These are phyloP conservation scores for Fusarium decemcellulare DNA, from an alignment of 2,329 filamentous ascomycete species.

Conservation along the genomic window DNA sequence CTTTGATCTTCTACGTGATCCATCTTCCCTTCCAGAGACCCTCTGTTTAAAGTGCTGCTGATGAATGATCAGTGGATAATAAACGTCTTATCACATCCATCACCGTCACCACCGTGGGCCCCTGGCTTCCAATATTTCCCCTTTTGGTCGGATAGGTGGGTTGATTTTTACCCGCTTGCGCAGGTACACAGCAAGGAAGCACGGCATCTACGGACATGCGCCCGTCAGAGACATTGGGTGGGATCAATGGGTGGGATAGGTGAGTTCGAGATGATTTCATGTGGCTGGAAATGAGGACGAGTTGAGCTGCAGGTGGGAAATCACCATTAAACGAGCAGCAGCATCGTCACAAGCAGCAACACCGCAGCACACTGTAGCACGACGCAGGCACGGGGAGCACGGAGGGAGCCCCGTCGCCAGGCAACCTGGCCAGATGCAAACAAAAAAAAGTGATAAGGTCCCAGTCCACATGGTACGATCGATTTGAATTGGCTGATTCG, in stretches of 20 bases:
- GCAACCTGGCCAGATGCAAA: constrained; percentile 25
- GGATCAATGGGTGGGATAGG: constrained; percentile 13
- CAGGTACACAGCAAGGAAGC: constrained; percentile 32
- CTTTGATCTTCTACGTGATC: neutral
- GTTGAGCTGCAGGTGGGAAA: constrained; percentile 13
- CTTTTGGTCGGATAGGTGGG: constrained; percentile 13
- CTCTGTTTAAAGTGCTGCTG: too few relatives aligned
- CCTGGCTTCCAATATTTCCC: constrained; percentile 12
- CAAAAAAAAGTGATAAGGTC: constrained; percentile 18
- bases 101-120: constrained; percentile 5
- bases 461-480: constrained; percentile 34
- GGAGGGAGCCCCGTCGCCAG: constrained; percentile 26
- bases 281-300: constrained; percentile 18
- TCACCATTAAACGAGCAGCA: constrained; percentile 4
- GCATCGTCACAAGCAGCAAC: constrained; percentile 7
- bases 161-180: constrained; percentile 25
- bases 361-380: constrained; percentile 17
- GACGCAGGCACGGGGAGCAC: constrained; percentile 31
- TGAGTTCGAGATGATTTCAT: constrained; percentile 23
- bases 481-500: constrained; percentile 35
- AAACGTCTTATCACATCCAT: neutral
- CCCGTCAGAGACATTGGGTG: constrained; percentile 3
- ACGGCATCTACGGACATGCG: constrained; percentile 17
- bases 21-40: neutral
- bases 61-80: neutral